These are phyloP conservation scores for Sideroxylon spinosum DNA, from an alignment of 179 eudicot genomes.

Conservation along the genomic window DNA sequence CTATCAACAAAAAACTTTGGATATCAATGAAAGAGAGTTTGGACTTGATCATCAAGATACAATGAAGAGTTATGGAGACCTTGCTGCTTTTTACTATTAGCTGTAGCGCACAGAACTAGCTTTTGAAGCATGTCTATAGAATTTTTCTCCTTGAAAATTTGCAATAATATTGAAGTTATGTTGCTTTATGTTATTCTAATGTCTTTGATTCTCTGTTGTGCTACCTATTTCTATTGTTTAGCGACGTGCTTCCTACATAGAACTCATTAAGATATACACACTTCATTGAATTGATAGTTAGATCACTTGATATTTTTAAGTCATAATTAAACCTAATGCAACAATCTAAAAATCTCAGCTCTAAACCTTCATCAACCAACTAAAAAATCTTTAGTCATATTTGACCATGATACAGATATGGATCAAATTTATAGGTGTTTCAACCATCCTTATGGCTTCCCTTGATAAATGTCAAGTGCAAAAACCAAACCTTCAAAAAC, in stretches of 20 bases:
- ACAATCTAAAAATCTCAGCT: not conserved
- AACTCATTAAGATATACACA: not conserved
- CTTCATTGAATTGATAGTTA: not conserved
- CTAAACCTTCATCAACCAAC: not conserved
- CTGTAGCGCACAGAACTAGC: conserved; percentile 80
- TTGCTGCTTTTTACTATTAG: conserved; percentile 75
- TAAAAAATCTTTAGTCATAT: not conserved
- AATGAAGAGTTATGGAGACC: conserved; percentile 83
- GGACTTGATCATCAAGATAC: conserved; percentile 90
- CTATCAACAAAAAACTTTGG: conserved; percentile 82
- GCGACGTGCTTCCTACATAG: no score
- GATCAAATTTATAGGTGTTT: not conserved
- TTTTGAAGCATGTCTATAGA: conserved; percentile 53
- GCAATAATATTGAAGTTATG: not conserved
- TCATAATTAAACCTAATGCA: not conserved
- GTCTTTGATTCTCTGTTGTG: not conserved
- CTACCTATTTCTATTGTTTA: not conserved
- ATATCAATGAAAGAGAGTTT: conserved; percentile 84
- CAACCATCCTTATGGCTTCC: not conserved
- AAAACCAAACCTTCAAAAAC: not conserved
- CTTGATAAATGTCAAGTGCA: not conserved
- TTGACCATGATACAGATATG: not conserved
- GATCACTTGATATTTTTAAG: not conserved
- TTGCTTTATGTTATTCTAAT: not conserved
- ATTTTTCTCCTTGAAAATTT: not conserved